Conservation (phyloP, 2,329 filamentous ascomycete genomes). For the Capronia coronata region DNA sequence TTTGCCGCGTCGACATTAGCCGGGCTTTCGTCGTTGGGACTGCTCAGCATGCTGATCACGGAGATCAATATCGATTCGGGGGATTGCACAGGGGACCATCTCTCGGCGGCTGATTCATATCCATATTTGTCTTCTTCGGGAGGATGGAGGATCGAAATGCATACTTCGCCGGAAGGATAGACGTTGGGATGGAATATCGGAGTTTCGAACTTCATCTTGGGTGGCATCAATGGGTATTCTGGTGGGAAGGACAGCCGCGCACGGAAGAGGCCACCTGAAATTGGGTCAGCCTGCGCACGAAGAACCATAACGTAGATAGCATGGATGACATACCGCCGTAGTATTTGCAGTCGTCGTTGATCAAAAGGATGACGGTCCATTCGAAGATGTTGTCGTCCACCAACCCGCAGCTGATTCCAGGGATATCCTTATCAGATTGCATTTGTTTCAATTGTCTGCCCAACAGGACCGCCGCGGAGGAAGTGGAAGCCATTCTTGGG, state of each 20-base stretch:
- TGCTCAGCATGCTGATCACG: constrained; percentile 85
- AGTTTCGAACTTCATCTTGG: constrained; percentile 76
- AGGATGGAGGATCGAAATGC: constrained; percentile 94
- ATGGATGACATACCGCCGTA: constrained; percentile 66
- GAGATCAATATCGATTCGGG: constrained; percentile 89
- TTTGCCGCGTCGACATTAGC: constrained; percentile 92
- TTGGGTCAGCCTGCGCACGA: constrained; percentile 3
- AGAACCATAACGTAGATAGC: neutral
- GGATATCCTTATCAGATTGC: constrained; percentile 82
- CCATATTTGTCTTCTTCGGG: constrained; percentile 91
- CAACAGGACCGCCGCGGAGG: constrained; percentile 66
- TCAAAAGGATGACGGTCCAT: constrained; percentile 99
- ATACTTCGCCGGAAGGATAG: constrained; percentile 77
- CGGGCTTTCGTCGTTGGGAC: constrained; percentile 90
- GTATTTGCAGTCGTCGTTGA: constrained; percentile 85
- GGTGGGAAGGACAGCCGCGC: constrained; percentile 75
- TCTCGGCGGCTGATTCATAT: constrained; percentile 82
- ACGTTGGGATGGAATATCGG: constrained; percentile 87
- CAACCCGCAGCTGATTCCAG: constrained; percentile 87
- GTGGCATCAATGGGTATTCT: constrained; percentile 81
- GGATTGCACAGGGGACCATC: constrained; percentile 91
- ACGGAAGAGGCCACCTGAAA: constrained; percentile 80
- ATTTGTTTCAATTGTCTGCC: constrained; percentile 87
- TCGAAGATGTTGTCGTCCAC: constrained; percentile 84
- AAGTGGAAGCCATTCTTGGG: constrained; percentile 36